Conservation (phyloP, 1,139 yeast genomes). For the Petasospora rhodanensis region DNA sequence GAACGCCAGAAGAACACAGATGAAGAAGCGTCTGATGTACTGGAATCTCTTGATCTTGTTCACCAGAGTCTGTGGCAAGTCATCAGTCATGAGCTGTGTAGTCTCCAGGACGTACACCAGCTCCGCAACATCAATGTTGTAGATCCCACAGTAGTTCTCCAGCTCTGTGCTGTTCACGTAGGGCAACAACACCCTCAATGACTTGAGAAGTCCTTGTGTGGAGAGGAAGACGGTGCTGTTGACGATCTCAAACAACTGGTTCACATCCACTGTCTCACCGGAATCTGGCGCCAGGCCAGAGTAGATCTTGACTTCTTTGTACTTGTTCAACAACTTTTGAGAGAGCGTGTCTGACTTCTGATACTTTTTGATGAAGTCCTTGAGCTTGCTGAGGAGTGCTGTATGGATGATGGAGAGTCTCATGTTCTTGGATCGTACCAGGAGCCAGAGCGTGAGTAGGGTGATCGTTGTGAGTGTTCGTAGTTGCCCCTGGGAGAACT, state of each 20-base stretch:
- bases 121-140: conserved; percentile 30
- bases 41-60: conserved; percentile 32
- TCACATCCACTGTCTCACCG: background rate
- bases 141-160: conserved; percentile 38
- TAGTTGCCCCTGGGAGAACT: conserved; percentile 1
- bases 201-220: conserved; percentile 22
- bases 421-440: conserved; percentile 4
- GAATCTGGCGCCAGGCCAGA: conserved; percentile 5
- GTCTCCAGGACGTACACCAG: conserved; percentile 18
- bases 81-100: conserved; percentile 2
- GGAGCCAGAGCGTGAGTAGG: conserved; percentile 9
- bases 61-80: conserved; percentile 1
- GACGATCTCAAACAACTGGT: conserved; percentile 27
- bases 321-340: conserved; percentile 17
- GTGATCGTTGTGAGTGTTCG: background rate
- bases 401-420: conserved; percentile 13
- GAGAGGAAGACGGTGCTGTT: conserved; percentile 26
- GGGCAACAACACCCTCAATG: conserved; percentile 27
- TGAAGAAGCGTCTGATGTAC: conserved; percentile 34
- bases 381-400: conserved; percentile 15
- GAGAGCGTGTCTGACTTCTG: conserved; percentile 20
- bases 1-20: conserved; percentile 38
- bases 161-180: conserved; percentile 31
- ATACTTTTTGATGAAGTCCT: conserved; percentile 13
- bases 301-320: conserved; percentile 19